Base-by-base conservation (phyloP, 148 eudicot species). In the Persicaria tinctoria region DNA sequence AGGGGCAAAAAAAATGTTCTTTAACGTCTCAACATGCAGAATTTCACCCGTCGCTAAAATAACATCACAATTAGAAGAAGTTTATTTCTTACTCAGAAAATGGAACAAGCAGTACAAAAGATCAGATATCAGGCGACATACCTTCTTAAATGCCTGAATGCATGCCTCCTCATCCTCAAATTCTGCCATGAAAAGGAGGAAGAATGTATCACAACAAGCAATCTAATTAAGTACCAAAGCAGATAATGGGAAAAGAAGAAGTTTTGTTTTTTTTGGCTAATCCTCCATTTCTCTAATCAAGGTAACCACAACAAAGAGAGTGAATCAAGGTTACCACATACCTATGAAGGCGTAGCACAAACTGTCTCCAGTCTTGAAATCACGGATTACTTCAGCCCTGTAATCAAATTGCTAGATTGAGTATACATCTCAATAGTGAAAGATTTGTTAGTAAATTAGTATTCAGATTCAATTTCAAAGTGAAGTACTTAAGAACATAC, bases 341-440 rank as follows among this genome's bases (percentile, higher is more conserved):
- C 96, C 99, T 72, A 95, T 89, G 80, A 95, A 95, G 78, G 99
- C 99, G 80, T 92, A 95, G 82, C 99, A 95, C 57, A 90, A 83
- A 83, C 99, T 95, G 80, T 95, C 97, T 46, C 96, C 97, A 48
- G 99, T 95, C 85, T 89, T 92, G 72, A 53, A 91, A 79, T 92
- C 99, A 79, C 99, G 89, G 69, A 95, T 95, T 63, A 92, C 72
- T 66, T 95, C 96, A 78, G 99, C 99, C 55, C 98, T 94, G 90
- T 63, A 44, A 78, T 71, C 6, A 71, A 73, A 55, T 53, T 66
- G 6, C 6, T 5, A 66, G 13, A 47, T 20, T 66, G 16, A 64
- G 70, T 66, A 41, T 1, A 27, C 7, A 66, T 66, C 47, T 66
- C 20, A 38, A 66, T 6, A 6, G 18, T 12, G 70, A 27, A 27